Conservation (phyloP, 495 filamentous ascomycete species). For the Penicillium coffeae region DNA sequence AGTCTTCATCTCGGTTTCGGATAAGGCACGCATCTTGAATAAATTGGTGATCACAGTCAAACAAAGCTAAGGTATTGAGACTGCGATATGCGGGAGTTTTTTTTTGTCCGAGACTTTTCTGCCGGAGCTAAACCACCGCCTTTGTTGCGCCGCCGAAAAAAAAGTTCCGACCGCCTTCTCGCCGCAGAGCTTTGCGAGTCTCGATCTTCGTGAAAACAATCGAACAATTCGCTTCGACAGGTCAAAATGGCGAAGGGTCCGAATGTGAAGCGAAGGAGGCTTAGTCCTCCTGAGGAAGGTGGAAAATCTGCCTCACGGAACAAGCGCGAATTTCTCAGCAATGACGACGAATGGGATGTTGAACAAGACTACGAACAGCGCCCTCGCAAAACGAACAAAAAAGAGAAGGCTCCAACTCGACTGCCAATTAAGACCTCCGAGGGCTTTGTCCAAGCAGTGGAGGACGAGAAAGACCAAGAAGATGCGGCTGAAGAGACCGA, state of each 20-base stretch:
- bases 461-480: slow-evolving; percentile 17
- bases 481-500: slow-evolving; percentile 46
- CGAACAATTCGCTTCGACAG: slow-evolving; percentile 2
- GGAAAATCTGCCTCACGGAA: slow-evolving; percentile 30
- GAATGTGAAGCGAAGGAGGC: slow-evolving; percentile 49
- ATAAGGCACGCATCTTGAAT: slow-evolving; percentile 67
- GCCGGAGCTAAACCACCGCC: not conserved
- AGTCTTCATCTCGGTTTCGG: slow-evolving; percentile 56
- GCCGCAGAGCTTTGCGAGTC: slow-evolving; percentile 21
- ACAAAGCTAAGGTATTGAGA: not conserved
- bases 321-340: slow-evolving; percentile 33
- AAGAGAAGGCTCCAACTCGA: slow-evolving; percentile 66
- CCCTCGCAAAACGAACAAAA: slow-evolving; percentile 66
- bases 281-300: slow-evolving; percentile 50
- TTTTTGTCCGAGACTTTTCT: not conserved
- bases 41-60: not conserved
- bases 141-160: slow-evolving; percentile 15
- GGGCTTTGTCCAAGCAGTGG: slow-evolving; percentile 62
- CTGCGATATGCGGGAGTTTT: not conserved
- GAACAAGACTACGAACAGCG: slow-evolving; percentile 87
- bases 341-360: slow-evolving; percentile 68
- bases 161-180: slow-evolving; percentile 17
- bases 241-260: slow-evolving; percentile 45
- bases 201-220: slow-evolving; percentile 14
- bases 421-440: slow-evolving; percentile 81